A percentile compares a stretch with the other conserved stretches of the same genome.
phyloP scores from a whole-genome alignment of 768 basidiomycete species.

The Nidularia pulvinata region DNA sequence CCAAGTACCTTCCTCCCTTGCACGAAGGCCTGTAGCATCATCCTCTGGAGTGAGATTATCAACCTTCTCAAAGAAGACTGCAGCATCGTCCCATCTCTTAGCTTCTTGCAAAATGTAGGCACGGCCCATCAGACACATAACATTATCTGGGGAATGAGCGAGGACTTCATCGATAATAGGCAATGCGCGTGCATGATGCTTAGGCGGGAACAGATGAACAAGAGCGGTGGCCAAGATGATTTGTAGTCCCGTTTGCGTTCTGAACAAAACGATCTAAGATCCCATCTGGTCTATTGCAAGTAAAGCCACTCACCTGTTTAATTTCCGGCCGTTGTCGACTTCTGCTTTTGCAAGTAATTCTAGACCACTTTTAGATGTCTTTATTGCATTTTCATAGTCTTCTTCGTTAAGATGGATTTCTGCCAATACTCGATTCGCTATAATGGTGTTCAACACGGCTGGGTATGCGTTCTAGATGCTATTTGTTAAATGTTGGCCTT shows the following conservation, averaged over 20 bases:
- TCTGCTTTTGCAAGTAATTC: constrained; percentile 54
- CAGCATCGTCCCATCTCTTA: constrained; percentile 70
- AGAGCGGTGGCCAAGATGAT: constrained; percentile 72
- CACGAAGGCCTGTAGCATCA: constrained; percentile 50
- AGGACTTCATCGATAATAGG: constrained; percentile 76
- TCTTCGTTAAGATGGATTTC: constrained; percentile 65
- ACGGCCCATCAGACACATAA: constrained; percentile 67
- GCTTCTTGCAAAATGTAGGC: constrained; percentile 72
- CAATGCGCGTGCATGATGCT: constrained; percentile 82
- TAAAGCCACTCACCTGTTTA: constrained; percentile 41
- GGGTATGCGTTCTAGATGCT: constrained; percentile 53
- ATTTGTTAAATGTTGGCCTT: not conserved
- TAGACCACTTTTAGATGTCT: constrained; percentile 71
- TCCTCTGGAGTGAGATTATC: constrained; percentile 43
- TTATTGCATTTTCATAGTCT: constrained; percentile 77
- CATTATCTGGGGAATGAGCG: constrained; percentile 55
- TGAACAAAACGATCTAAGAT: constrained; percentile 22
- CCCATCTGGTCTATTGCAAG: not conserved
- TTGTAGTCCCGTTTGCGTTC: constrained; percentile 69
- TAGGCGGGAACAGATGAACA: constrained; percentile 86
- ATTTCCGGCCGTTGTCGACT: constrained; percentile 51
- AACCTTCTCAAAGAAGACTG: constrained; percentile 59
- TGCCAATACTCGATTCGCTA: constrained; percentile 66
- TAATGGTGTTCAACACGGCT: constrained; percentile 49
- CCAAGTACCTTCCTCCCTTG: constrained; percentile 87